A percentile compares a stretch with the other conserved stretches of the same genome.
These are phyloP conservation scores for Thermochaetoides dissita DNA, from an alignment of 2,329 filamentous ascomycete genomes.

Conservation along the genomic window DNA sequence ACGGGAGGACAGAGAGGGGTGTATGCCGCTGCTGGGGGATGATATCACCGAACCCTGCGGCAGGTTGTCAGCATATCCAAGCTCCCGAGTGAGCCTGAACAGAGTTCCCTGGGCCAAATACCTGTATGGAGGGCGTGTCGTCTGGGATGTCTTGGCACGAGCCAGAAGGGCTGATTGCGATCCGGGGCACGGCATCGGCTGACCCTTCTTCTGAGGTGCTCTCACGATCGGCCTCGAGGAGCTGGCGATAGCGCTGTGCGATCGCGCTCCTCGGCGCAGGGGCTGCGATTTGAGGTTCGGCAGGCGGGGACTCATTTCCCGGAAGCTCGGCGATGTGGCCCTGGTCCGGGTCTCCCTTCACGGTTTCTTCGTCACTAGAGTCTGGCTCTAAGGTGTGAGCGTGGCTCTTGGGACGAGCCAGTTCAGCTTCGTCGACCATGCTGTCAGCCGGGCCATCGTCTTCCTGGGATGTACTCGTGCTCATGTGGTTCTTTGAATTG, in stretches of 20 bases:
- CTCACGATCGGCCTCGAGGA: slow-evolving; percentile 29
- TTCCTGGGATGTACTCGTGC: slow-evolving; percentile 50
- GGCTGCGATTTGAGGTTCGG: slow-evolving; percentile 11
- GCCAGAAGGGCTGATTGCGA: slow-evolving; percentile 52
- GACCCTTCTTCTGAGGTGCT: slow-evolving; percentile 39
- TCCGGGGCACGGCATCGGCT: slow-evolving; percentile 37
- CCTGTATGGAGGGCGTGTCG: slow-evolving; percentile 72
- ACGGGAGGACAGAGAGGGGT: slow-evolving; percentile 55
- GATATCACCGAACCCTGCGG: slow-evolving; percentile 44
- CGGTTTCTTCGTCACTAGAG: slow-evolving; percentile 30
- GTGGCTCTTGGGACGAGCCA: slow-evolving; percentile 25
- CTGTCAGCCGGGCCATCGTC: slow-evolving; percentile 38
- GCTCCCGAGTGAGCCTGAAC: no score
- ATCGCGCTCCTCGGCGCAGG: slow-evolving; percentile 23
- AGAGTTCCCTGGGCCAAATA: slow-evolving; percentile 24
- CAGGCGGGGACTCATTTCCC: slow-evolving; percentile 22
- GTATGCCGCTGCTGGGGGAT: slow-evolving; percentile 60
- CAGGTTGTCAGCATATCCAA: neutral
- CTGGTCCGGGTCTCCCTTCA: slow-evolving; percentile 24
- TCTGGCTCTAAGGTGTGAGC: slow-evolving; percentile 6
- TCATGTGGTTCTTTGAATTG: slow-evolving; percentile 42
- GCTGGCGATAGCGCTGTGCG: slow-evolving; percentile 30
- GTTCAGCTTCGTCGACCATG: slow-evolving; percentile 37
- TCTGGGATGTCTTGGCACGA: slow-evolving; percentile 64
- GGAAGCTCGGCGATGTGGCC: slow-evolving; percentile 23